Conservation (phyloP, 192 early-diverging fungal species). For the Globomyces pollinis-pini region DNA sequence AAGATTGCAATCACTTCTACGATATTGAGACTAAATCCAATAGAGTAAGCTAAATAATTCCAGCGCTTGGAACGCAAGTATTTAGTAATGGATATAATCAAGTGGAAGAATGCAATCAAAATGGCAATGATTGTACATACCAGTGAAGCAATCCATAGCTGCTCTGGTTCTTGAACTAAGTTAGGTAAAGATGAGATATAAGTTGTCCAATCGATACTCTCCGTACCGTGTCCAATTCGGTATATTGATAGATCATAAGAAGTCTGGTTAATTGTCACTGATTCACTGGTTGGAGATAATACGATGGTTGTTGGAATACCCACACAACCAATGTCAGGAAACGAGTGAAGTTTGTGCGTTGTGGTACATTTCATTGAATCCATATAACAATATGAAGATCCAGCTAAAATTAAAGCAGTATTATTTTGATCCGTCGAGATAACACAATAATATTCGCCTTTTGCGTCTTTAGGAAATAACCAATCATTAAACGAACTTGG, state of each 20-base stretch:
- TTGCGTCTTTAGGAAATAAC: constrained; percentile 1
- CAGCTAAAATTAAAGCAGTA: not conserved
- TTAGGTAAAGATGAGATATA: not conserved
- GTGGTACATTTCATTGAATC: not conserved
- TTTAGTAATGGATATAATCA: not conserved
- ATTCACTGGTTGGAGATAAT: too few relatives aligned
- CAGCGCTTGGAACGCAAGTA: not conserved
- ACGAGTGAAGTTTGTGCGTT: not conserved
- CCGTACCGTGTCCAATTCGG: not conserved
- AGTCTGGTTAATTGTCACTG: not conserved
- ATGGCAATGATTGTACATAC: not conserved
- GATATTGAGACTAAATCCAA: not conserved
- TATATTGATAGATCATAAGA: not conserved
- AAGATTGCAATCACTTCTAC: not conserved
- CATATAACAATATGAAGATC: not conserved
- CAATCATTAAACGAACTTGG: not conserved
- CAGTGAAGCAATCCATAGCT: not conserved
- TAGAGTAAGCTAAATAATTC: not conserved
- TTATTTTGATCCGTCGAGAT: not conserved
- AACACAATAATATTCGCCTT: not conserved
- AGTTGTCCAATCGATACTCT: not conserved
- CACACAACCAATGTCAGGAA: not conserved
- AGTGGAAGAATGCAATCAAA: not conserved
- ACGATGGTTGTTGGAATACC: too few relatives aligned
- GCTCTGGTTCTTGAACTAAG: not conserved